Base-by-base conservation (phyloP, 2,329 filamentous ascomycete species). In the Aspergillus sp. region DNA sequence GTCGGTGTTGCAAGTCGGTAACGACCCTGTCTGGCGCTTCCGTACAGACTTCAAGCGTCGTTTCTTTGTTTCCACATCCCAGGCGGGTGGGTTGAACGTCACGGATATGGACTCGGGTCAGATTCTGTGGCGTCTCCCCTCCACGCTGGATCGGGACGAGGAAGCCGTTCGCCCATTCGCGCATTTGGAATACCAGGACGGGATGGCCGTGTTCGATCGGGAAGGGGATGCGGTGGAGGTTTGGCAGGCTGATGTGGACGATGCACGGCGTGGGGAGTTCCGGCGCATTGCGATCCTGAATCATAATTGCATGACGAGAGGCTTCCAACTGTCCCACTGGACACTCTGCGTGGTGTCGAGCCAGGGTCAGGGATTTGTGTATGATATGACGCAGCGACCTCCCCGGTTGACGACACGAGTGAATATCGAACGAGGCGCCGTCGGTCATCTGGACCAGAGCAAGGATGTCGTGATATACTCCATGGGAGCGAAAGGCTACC, bases 161-260 rank as follows among this genome's bases (percentile, higher is more conserved):
- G 49, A 65, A 7, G 58, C 60, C 0, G 71, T 73, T 30, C 62
- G 69, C 8, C 63, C 66, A 4, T 73, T 68, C 46, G 72, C 72
- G 1, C 72, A 74, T 56, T 55, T 75, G 7, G 72, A 75, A 45
- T 75, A 75, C 45, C 63, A 73, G 47, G 66, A 73, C 55, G 72
- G 71, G 7, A 69, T 65, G 42, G 70, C 66, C 2, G 70, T 71
- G 2, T 75, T 69, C 55, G 72, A 74, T 52, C 60, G 69, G 0
- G 64, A 68, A 38, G 70, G 70, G 3, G 65, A 73, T 54, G 63
- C 67, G 1, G 51, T 74, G 1, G 72, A 74, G 50, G 68, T 74
- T 2, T 75, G 72, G 72, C 62, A 67, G 46, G 60, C 66, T 0
- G 67, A 64, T 26, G 34, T 61, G 26, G 63, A 66, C 26, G 66